These are phyloP conservation scores for Eutrema japonicum DNA, from an alignment of 345 rosid genomes.

Conservation along the genomic window DNA sequence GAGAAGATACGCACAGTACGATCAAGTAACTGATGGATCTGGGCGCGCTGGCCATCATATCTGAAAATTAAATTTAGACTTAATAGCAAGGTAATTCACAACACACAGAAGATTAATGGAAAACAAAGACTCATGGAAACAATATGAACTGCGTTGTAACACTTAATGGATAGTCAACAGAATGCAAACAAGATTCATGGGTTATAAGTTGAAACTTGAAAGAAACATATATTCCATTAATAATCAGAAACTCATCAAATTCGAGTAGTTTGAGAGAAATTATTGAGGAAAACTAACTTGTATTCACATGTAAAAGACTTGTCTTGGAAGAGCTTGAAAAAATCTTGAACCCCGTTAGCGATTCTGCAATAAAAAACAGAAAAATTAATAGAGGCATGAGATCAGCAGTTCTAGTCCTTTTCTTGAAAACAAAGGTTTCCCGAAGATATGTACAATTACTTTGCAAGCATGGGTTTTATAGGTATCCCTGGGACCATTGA, in stretches of 20 bases:
- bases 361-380: constrained; percentile 53
- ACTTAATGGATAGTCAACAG: neutral
- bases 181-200: constrained; percentile 14
- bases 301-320: constrained; percentile 87
- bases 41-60: constrained; percentile 95
- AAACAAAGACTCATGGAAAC: neutral
- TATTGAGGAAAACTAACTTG: constrained; percentile 57
- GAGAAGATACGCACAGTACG: constrained; percentile 73
- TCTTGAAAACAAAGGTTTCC: constrained; percentile 12
- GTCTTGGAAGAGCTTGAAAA: constrained; percentile 59
- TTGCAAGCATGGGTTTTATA: constrained; percentile 94
- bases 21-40: constrained; percentile 70
- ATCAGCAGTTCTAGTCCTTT: constrained; percentile 19
- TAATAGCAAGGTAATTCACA: constrained; percentile 14
- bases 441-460: constrained; percentile 48
- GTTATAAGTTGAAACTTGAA: neutral
- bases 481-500: constrained; percentile 88
- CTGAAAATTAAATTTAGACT: constrained; percentile 47
- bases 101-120: constrained; percentile 18
- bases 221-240: neutral
- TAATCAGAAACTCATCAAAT: constrained; percentile 10
- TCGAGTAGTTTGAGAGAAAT: neutral
- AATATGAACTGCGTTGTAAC: constrained; percentile 2
- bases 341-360: constrained; percentile 69
- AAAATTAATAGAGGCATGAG: constrained; percentile 24